phyloP scores from a whole-genome alignment of 345 rosid species.

The Schrenkiella parvula region DNA sequence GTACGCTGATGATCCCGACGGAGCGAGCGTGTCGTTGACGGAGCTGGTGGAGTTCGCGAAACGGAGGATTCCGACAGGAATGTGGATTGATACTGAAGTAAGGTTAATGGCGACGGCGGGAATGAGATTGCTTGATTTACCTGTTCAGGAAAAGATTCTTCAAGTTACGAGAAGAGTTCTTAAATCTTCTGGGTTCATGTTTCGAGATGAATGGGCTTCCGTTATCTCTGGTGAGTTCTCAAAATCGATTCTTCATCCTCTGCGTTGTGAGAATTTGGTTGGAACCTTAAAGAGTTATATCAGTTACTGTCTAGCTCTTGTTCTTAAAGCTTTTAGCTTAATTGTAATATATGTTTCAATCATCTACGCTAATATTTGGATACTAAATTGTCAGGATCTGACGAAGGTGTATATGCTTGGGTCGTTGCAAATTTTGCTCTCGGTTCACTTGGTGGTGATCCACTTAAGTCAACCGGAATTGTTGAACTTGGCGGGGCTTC shows the following conservation, averaged over 20 bases:
- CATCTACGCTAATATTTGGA: neutral
- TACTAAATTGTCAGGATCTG: slow-evolving; percentile 52
- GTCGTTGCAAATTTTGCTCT: slow-evolving; percentile 80
- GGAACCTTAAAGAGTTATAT: neutral
- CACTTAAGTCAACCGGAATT: slow-evolving; percentile 78
- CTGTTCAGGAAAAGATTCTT: slow-evolving; percentile 52
- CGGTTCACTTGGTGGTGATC: slow-evolving; percentile 81
- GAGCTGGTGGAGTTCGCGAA: slow-evolving; percentile 70
- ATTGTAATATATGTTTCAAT: neutral
- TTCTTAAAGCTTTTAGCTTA: neutral
- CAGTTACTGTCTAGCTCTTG: too few species aligned
- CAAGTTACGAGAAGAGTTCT: slow-evolving; percentile 50
- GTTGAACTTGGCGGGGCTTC: slow-evolving; percentile 99
- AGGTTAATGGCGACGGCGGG: slow-evolving; percentile 96
- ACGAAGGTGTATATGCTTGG: slow-evolving; percentile 97
- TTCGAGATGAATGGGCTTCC: slow-evolving; percentile 73
- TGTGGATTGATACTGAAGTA: slow-evolving; percentile 71
- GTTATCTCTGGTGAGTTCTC: slow-evolving; percentile 65
- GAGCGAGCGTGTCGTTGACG: slow-evolving; percentile 51
- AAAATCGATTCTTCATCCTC: neutral
- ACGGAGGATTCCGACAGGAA: slow-evolving; percentile 49
- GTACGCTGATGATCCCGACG: slow-evolving; percentile 48
- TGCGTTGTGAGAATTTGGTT: neutral
- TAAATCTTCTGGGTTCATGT: slow-evolving; percentile 62
- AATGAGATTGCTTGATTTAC: slow-evolving; percentile 59